A percentile compares a stretch with the other conserved stretches of the same genome.
Evolutionary conservation across 2,329 filamentous ascomycete species (phyloP).

Genomic region (Calycina marina): DNA sequence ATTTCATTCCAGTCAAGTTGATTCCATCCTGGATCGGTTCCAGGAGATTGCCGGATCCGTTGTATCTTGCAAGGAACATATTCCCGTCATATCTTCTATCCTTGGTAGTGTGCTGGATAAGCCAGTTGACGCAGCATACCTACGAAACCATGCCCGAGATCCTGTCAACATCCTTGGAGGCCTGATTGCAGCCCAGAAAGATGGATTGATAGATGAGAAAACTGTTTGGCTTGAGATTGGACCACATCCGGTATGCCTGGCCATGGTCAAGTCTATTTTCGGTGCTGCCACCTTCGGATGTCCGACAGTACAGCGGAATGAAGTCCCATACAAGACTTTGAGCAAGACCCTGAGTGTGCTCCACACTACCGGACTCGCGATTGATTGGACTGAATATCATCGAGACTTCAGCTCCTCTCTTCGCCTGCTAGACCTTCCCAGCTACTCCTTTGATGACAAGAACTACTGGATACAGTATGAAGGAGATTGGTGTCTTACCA

Average conservation of each 20-base stretch:
- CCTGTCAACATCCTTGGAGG: conserved; percentile 54
- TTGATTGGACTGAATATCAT: conserved; percentile 61
- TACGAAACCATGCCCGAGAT: conserved; percentile 48
- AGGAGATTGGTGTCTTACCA: conserved; percentile 56
- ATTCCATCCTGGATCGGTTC: conserved; percentile 24
- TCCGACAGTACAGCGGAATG: conserved; percentile 46
- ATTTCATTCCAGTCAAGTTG: conserved; percentile 50
- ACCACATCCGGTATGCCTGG: conserved; percentile 55
- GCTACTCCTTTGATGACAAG: conserved; percentile 56
- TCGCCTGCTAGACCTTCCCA: conserved; percentile 47
- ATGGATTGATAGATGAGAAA: conserved; percentile 39
- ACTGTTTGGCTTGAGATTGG: conserved; percentile 61
- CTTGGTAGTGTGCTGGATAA: conserved; percentile 43
- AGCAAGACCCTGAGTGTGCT: conserved; percentile 41
- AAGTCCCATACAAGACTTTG: conserved; percentile 50
- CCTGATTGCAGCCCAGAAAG: conserved; percentile 39
- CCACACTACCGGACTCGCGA: conserved; percentile 43
- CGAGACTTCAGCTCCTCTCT: conserved; percentile 42
- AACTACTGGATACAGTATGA: conserved; percentile 50
- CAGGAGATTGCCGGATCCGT: conserved; percentile 36
- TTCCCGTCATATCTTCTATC: conserved; percentile 54
- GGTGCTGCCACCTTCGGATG: conserved; percentile 37
- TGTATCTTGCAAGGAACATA: conserved; percentile 35
- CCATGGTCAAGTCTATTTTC: conserved; percentile 53
- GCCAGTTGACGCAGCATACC: conserved; percentile 43